Evolutionary conservation across 768 basidiomycete species (phyloP), one percentile per base, ranked within the genome.

Genomic region (Rickenella mellea): DNA sequence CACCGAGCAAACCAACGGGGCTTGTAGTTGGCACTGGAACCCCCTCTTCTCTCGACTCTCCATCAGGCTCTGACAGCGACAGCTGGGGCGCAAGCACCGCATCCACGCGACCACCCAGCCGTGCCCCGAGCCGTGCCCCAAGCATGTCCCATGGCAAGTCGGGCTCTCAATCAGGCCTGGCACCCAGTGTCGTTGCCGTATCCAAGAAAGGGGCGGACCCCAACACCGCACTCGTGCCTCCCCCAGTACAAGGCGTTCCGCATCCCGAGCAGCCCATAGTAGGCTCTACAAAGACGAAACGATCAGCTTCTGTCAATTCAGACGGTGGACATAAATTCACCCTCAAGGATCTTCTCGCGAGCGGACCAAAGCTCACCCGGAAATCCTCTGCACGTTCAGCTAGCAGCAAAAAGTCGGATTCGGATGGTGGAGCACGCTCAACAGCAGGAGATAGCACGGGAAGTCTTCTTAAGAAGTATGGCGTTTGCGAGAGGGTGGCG

Each of bases 401-500:
- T 35, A 73, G 74, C 52, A 73, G 77, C 46, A 73, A 65, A 54
- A 78, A 73, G 58, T 84, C 82, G 25, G 83, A 84, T 60, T 85
- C 76, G 38, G 81, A 78, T 60, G 67, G 62, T 28, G 68, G 60
- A 29, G 60, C 60, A 40, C 63, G 63, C 56, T 71, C 68, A 36
- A 67, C 59, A 6, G 62, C 62, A 1, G 76, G 70, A 3, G 78
- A 74, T 29, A 74, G 70, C 44, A 69, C 75, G 9, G 67, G 68
- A 11, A 76, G 72, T 46, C 55, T 84, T 49, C 64, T 84, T 28
- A 80, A 91, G 63, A 98, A 98, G 72, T 99, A 98, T 56, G 96
- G 94, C 25, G 80, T 96, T 10, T 98, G 93, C 61, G 90, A 93
- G 68, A 90, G 89, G 66, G 78, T 91, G 17, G 93, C 94, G 10